Conservation (phyloP, 225 moss, liverwort and hornwort genomes). For the Neckera pumila region DNA sequence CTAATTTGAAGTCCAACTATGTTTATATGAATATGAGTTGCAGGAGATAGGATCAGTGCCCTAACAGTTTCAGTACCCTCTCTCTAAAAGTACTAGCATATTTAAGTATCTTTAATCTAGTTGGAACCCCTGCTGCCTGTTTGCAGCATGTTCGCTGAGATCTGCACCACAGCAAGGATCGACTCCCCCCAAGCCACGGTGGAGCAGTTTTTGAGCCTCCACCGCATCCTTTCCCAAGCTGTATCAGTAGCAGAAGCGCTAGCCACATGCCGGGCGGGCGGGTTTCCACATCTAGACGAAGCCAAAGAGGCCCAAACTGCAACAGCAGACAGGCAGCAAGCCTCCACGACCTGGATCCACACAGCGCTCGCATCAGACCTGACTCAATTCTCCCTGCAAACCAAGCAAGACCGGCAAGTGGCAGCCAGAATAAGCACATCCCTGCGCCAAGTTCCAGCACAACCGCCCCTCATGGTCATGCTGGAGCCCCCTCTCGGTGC, state of each 20-base stretch:
- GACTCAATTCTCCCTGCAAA: conserved; percentile 23
- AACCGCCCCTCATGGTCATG: conserved; percentile 11
- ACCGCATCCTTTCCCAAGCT: conserved; percentile 55
- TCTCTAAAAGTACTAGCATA: not conserved
- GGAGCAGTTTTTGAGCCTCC: conserved; percentile 77
- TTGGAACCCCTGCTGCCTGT: not conserved
- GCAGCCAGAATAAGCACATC: not conserved
- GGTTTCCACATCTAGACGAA: conserved; percentile 5
- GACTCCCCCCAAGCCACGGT: conserved; percentile 71
- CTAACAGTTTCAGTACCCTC: not conserved
- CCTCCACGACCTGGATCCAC: conserved; percentile 25
- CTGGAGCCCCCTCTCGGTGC: conserved; percentile 12
- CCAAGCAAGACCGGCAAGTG: conserved; percentile 31
- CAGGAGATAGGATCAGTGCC: not conserved
- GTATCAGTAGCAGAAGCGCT: conserved; percentile 63
- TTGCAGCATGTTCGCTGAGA: conserved; percentile 87
- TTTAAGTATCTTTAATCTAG: not conserved
- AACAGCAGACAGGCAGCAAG: conserved; percentile 8
- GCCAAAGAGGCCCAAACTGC: conserved; percentile 32
- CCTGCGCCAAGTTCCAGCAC: conserved; percentile 4
- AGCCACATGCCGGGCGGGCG: conserved; percentile 25
- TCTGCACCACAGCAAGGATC: conserved; percentile 56
- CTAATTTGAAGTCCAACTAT: not conserved
- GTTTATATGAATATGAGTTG: not conserved
- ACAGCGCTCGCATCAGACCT: conserved; percentile 41